Base-by-base conservation (phyloP, 2,329 filamentous ascomycete species). In the Gnomoniopsis smithogilvyi region DNA sequence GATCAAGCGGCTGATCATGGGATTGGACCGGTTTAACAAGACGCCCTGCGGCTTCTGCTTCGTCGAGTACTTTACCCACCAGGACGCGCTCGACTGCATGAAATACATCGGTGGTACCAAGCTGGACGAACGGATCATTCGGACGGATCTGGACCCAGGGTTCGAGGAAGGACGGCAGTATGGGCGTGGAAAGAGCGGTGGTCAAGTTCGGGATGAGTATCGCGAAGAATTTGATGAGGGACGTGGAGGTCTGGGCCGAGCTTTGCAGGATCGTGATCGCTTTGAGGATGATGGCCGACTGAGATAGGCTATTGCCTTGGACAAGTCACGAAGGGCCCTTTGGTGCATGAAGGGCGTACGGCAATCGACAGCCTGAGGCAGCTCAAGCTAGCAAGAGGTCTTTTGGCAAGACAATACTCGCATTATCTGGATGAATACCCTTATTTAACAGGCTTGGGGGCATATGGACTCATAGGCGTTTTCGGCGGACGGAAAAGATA, bases 31-130 rank as follows among this genome's bases (percentile, higher is more conserved):
- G 59, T 96, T 95, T 80, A 90, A 90, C 75, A 99, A 99, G 80
- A 99, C 95, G 0, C 95, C 95, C 1, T 99, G 95, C 75, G 95
- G 95, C 45, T 99, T 99, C 81, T 99, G 95, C 81, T 99, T 99
- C 71, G 95, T 99, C 69, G 95, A 99, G 77, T 99, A 99, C 78
- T 98, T 97, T 79, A 97, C 89, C 33, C 95, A 98, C 74, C 89
- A 96, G 71, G 95, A 99, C 74, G 95, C 95, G 10, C 83, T 99
- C 52, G 95, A 99, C 73, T 98, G 94, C 76, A 88, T 99, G 87
- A 99, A 98, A 77, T 99, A 98, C 73, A 89, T 99, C 69, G 95
- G 95, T 58, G 95, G 95, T 59, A 99, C 95, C 38, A 99, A 99
- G 79, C 84, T 99, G 49, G 95, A 99, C 74, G 95, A 99, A 81